A percentile compares a stretch with the other conserved stretches of the same genome.
phyloP scores from a whole-genome alignment of 768 basidiomycete genomes.

The Mycena olivaceomarginata region DNA sequence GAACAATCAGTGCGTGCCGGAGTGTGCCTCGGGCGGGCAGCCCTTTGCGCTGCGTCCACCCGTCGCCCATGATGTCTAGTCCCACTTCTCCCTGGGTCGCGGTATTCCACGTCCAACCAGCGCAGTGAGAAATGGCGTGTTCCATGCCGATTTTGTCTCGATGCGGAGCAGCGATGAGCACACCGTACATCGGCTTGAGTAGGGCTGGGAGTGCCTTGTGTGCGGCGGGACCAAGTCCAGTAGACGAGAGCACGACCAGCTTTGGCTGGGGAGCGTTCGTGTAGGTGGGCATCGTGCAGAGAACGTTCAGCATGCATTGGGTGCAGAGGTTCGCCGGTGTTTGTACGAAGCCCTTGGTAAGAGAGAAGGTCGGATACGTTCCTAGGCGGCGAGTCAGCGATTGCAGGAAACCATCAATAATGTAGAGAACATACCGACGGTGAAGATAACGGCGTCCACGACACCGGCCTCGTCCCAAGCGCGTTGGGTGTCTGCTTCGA shows the following conservation, averaged over 20 bases:
- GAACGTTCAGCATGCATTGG: slow-evolving; percentile 70
- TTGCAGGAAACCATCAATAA: background rate
- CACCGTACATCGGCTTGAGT: slow-evolving; percentile 70
- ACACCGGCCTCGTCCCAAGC: slow-evolving; percentile 69
- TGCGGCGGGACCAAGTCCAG: slow-evolving; percentile 68
- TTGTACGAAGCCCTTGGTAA: slow-evolving; percentile 69
- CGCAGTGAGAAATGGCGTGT: slow-evolving; percentile 65
- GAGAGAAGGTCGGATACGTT: slow-evolving; percentile 65
- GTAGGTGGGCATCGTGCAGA: slow-evolving; percentile 69
- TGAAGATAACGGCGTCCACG: slow-evolving; percentile 76
- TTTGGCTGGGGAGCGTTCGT: slow-evolving; percentile 61
- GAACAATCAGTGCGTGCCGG: slow-evolving; percentile 68
- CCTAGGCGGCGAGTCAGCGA: slow-evolving; percentile 57
- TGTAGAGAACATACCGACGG: slow-evolving; percentile 68
- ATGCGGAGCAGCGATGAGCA: slow-evolving; percentile 66
- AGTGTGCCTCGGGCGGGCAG: slow-evolving; percentile 66
- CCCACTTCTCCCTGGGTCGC: slow-evolving; percentile 61
- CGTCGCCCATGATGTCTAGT: slow-evolving; percentile 63
- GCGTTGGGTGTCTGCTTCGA: slow-evolving; percentile 67
- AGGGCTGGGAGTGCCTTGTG: slow-evolving; percentile 67
- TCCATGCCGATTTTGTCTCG: slow-evolving; percentile 80
- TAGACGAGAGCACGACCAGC: slow-evolving; percentile 73
- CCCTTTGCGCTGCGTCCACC: slow-evolving; percentile 65
- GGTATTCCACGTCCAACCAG: slow-evolving; percentile 71
- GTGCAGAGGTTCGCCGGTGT: slow-evolving; percentile 77